phyloP scores from a whole-genome alignment of 805 yeast species.

The Ogataea angusta region DNA sequence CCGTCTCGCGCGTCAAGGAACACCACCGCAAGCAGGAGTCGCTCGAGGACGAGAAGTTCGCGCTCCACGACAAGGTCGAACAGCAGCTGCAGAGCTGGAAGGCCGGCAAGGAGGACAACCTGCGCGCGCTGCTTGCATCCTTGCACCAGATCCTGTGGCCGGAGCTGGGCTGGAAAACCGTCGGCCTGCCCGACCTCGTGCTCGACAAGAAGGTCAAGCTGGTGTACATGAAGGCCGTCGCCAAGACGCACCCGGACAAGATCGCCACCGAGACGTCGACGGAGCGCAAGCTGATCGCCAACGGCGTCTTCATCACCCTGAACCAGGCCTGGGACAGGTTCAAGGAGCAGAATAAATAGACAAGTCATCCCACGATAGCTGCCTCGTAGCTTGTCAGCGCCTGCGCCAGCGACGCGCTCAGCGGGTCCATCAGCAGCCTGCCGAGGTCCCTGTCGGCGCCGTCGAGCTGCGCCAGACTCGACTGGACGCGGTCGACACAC shows the following conservation, averaged over 20 bases:
- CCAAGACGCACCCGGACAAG: constrained; percentile 84
- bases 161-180: constrained; percentile 60
- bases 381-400: constrained; percentile 47
- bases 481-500: constrained; percentile 43
- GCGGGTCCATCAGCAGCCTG: constrained; percentile 37
- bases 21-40: constrained; percentile 43
- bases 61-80: constrained; percentile 62
- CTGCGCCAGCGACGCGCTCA: constrained; percentile 40
- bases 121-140: constrained; percentile 72
- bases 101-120: constrained; percentile 71
- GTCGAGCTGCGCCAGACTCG: constrained; percentile 21
- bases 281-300: constrained; percentile 80
- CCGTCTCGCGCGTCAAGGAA: constrained; percentile 49
- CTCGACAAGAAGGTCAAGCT: constrained; percentile 87
- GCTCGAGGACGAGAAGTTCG: constrained; percentile 55
- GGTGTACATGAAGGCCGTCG: constrained; percentile 75
- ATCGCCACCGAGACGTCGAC: constrained; percentile 53
- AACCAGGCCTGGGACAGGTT: constrained; percentile 90
- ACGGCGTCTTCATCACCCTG: constrained; percentile 76
- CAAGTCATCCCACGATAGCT: constrained; percentile 31
- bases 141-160: constrained; percentile 69
- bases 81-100: constrained; percentile 59
- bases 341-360: constrained; percentile 35
- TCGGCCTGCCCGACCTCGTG: constrained; percentile 71
- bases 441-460: constrained; percentile 19